Percentiles rank a stretch among this genome's conserved stretches.
phyloP scores from a whole-genome alignment of 2,329 filamentous ascomycete species.

The Pseudogymnoascus sp. region DNA sequence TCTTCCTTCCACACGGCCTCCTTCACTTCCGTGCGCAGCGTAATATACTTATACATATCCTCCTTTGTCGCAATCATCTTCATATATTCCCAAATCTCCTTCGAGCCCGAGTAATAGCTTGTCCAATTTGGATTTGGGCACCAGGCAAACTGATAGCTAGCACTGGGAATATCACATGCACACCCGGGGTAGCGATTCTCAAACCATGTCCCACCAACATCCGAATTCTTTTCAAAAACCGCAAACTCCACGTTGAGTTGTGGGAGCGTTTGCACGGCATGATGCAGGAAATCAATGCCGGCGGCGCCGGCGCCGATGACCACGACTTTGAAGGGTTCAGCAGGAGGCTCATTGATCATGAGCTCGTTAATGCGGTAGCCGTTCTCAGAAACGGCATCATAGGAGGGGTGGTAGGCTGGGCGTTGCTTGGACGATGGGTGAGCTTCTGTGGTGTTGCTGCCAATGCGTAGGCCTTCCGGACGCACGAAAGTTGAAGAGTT shows the following conservation, averaged over 20 bases:
- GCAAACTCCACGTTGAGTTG: neutral
- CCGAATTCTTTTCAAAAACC: constrained; percentile 41
- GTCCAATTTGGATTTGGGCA: constrained; percentile 27
- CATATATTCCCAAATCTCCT: constrained; percentile 31
- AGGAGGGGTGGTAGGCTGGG: neutral
- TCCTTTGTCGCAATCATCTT: constrained; percentile 30
- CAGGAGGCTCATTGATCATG: neutral
- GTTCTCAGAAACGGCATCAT: neutral
- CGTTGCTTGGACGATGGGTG: neutral
- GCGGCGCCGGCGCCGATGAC: neutral
- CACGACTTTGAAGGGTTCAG: neutral
- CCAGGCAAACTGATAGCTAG: constrained; percentile 42
- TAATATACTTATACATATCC: constrained; percentile 37
- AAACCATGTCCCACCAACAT: constrained; percentile 46
- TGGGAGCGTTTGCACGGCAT: neutral
- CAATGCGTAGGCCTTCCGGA: neutral
- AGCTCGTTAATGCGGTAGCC: neutral
- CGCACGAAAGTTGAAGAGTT: neutral
- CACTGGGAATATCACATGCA: constrained; percentile 49
- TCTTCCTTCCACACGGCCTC: constrained; percentile 40
- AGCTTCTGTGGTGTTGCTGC: neutral
- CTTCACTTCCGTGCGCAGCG: constrained; percentile 39
- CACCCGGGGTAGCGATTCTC: constrained; percentile 52
- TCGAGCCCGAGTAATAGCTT: constrained; percentile 25
- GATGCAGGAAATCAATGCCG: neutral